Base-by-base conservation (phyloP, 345 rosid species). In the Lenwebbia sp. region DNA sequence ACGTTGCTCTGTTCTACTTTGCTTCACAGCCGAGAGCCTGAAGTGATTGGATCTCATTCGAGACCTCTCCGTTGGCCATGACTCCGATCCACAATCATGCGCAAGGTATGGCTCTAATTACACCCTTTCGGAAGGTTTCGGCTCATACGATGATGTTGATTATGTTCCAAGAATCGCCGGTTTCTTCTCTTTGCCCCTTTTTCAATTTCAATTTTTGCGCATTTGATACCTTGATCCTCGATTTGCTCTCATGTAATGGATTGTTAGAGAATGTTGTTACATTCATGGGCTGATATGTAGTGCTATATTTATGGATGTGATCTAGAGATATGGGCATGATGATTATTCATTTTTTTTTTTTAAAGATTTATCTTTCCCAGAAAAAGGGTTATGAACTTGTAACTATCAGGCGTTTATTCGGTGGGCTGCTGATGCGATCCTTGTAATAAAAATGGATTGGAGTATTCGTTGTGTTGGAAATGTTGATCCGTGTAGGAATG, bases 91-190 rank as follows among this genome's bases (percentile, higher is more conserved):
- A 40, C 5, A 93, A 95, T 95, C 94, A 94, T 95, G 88, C 98
- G 99, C 85, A 96, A 95, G 94, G 98, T 96, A 86, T 17, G 60
- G 19, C 25, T 11, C n/a, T 76, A n/a, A 19, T 76, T 9, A 40
- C 26, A 17, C 82, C 82, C 30, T 82, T 82, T 49, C 26, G 30
- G 22, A 11, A 21, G 44, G 82, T 76, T 57, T 57, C 2, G 30
- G n/a, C n/a, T 11, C 4, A 57, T 57, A 57, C 30, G 26, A 25
- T 57, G 26, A 25, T 11, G 62, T 57, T 57, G 62, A 57, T 57
- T 57, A 13, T 6, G 14, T 25, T n/a, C 10, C 14, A 62, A 62
- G 75, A 62, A 62, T 62, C 75, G 40, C 22, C 28, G 75, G 75
- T 62, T 62, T 62, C 75, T 15, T 62, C 75, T 30, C 21, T 28